Conservation (phyloP, 371 early-diverging fungal genomes). For the Mucor racemosus region DNA sequence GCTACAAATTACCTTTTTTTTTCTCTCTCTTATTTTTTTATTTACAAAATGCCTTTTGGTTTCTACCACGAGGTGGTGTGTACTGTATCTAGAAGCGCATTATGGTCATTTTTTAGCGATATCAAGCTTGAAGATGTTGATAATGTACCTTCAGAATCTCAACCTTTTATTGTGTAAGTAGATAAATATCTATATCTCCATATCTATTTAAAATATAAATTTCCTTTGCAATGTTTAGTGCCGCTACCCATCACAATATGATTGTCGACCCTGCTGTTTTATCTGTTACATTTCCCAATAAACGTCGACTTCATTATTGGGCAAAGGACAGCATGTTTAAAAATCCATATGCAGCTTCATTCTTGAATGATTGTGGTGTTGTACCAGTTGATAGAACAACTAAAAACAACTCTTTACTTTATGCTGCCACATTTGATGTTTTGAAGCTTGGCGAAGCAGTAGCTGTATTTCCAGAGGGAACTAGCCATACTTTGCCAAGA, state of each 20-base stretch:
- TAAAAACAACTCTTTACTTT: constrained; percentile 56
- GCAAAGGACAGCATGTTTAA: constrained; percentile 61
- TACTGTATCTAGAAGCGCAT: constrained; percentile 46
- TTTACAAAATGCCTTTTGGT: constrained; percentile 49
- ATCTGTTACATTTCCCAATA: constrained; percentile 50
- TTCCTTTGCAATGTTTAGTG: constrained; percentile 24
- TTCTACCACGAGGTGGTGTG: constrained; percentile 48
- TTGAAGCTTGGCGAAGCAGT: constrained; percentile 56
- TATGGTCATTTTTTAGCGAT: constrained; percentile 56
- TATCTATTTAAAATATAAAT: not conserved
- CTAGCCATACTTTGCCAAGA: constrained; percentile 54
- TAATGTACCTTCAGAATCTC: constrained; percentile 39
- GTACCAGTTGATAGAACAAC: constrained; percentile 64
- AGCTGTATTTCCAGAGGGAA: constrained; percentile 66
- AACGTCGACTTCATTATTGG: constrained; percentile 62
- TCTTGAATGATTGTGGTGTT: constrained; percentile 54
- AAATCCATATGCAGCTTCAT: constrained; percentile 40
- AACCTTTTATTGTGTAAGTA: constrained; percentile 49
- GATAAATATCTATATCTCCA: no score
- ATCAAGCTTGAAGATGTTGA: constrained; percentile 45
- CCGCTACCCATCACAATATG: constrained; percentile 65
- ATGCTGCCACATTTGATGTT: constrained; percentile 53
- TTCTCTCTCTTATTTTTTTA: not conserved
- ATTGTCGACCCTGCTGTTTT: constrained; percentile 60
- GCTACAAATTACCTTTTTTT: not conserved